Base-by-base conservation (phyloP, 768 basidiomycete genomes). In the Hysterangium stoloniferum region DNA sequence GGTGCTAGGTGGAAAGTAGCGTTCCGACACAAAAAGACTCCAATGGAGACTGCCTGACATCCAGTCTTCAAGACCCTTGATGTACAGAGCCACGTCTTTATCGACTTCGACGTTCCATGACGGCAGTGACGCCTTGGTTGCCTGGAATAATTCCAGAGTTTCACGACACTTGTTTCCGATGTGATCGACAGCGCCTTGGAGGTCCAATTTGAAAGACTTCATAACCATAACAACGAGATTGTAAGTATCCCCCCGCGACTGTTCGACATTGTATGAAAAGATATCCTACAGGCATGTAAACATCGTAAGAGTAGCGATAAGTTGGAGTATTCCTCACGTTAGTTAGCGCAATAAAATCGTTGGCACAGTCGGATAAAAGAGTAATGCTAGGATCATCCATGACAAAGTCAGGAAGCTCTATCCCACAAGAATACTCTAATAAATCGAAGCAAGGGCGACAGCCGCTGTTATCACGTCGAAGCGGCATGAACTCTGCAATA, bases 21-120 rank as follows among this genome's bases (percentile, higher is more conserved):
- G 73, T 51, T 73, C 71, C 3, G 78, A 78, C 64, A 76, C 72
- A 64, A 84, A 85, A n/a, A n/a, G n/a, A 61, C 80, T 81, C 85
- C 85, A 87, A 54, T 83, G 77, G 33, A 85, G 63, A 32, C 77
- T 79, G 67, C 82, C 85, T 28, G 82, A 75, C 25, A 71, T 66
- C 65, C 68, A 74, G 38, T 67, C 62, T 17, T 64, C 70, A 12
- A 74, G 55, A 12, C 71, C 68, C 35, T 68, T 58, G 22, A 72
- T 54, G 49, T 73, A 74, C 8, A 55, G 52, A 13, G 60, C 61
- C 31, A 85, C 81, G 62, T 79, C 77, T 12, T 61, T 63, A 58
- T 85, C 82, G 38, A 84, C 62, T 35, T 78, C 74, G 1, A 71
- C 66, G 6, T 76, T 77, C 81, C 83, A 85, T 1, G 78, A 78